Percentiles rank a stretch among this genome's conserved stretches.
phyloP scores from a whole-genome alignment of 345 rosid genomes.

The Capsella bursapastoris region DNA sequence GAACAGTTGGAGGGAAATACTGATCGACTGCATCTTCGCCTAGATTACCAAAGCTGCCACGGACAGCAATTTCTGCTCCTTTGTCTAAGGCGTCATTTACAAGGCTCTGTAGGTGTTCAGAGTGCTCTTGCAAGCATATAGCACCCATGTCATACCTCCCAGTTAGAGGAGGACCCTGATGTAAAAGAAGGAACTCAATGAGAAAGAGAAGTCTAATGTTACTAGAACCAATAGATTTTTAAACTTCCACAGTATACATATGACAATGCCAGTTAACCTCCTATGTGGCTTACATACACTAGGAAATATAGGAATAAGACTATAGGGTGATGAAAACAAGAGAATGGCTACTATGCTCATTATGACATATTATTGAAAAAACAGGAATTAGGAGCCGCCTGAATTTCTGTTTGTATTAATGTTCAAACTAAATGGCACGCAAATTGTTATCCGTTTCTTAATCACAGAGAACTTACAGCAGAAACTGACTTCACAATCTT shows the following conservation, averaged over 20 bases:
- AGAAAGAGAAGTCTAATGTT: slow-evolving; percentile 18
- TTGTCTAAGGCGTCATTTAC: slow-evolving; percentile 86
- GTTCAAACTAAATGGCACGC: slow-evolving; percentile 1
- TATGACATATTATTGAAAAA: slow-evolving; percentile 8
- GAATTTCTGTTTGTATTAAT: slow-evolving; percentile 5
- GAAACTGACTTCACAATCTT: slow-evolving; percentile 88
- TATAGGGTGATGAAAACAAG: slow-evolving; percentile 13
- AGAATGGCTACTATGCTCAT: not conserved
- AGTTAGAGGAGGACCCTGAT: slow-evolving; percentile 90
- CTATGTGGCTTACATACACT: not conserved
- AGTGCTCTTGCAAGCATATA: slow-evolving; percentile 92
- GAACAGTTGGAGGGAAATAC: slow-evolving; percentile 89
- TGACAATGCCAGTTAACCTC: not conserved
- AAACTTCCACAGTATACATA: slow-evolving; percentile 1
- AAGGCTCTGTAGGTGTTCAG: slow-evolving; percentile 84
- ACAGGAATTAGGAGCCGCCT: not conserved
- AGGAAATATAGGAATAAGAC: not conserved
- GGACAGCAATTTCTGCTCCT: slow-evolving; percentile 86
- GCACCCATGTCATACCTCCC: slow-evolving; percentile 99
- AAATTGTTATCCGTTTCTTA: not conserved
- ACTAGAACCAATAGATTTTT: slow-evolving; percentile 5
- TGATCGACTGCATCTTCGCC: slow-evolving; percentile 96
- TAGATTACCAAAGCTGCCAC: slow-evolving; percentile 95
- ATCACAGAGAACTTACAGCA: slow-evolving; percentile 64
- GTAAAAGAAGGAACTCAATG: slow-evolving; percentile 6